Evolutionary conservation across 176 grass and related monocot genomes (phyloP).

Genomic region (Metroxylon sagu): DNA sequence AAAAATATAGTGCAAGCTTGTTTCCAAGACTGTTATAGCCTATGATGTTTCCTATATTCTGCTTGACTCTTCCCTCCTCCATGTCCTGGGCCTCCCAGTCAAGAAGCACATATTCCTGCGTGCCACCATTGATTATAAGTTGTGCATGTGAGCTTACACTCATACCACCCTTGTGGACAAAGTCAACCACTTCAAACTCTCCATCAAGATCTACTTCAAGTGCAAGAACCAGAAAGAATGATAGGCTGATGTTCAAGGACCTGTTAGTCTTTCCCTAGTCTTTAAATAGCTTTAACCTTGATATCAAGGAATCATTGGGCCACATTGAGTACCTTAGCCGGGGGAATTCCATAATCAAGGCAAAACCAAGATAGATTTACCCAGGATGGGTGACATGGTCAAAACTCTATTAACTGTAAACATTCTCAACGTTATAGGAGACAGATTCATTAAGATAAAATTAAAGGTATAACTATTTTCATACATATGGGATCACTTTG

Average conservation of each 20-base stretch:
- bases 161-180: conserved; percentile 41
- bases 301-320: conserved; percentile 53
- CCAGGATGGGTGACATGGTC: too few relatives aligned
- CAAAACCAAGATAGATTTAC: conserved; percentile 16
- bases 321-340: conserved; percentile 55
- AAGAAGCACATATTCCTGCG: conserved; percentile 67
- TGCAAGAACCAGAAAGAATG: conserved; percentile 42
- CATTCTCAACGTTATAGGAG: too few relatives aligned
- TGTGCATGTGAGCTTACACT: conserved; percentile 73
- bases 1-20: conserved; percentile 39
- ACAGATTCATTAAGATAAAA: too few relatives aligned
- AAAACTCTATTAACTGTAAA: too few relatives aligned
- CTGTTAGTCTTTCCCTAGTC: conserved; percentile 37
- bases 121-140: conserved; percentile 36
- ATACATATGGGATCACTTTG: too few relatives aligned
- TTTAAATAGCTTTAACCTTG: conserved; percentile 16
- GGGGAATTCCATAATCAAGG: conserved; percentile 36
- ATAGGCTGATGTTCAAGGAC: conserved; percentile 70
- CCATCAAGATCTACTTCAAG: conserved; percentile 76
- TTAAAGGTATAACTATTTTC: too few relatives aligned
- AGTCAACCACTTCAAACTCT: conserved; percentile 62
- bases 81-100: conserved; percentile 48
- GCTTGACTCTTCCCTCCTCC: conserved; percentile 43
- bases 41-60: conserved; percentile 44
- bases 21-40: conserved; percentile 34